Conservation (phyloP, 768 basidiomycete genomes). For the Udeniomyces megalosporus region DNA sequence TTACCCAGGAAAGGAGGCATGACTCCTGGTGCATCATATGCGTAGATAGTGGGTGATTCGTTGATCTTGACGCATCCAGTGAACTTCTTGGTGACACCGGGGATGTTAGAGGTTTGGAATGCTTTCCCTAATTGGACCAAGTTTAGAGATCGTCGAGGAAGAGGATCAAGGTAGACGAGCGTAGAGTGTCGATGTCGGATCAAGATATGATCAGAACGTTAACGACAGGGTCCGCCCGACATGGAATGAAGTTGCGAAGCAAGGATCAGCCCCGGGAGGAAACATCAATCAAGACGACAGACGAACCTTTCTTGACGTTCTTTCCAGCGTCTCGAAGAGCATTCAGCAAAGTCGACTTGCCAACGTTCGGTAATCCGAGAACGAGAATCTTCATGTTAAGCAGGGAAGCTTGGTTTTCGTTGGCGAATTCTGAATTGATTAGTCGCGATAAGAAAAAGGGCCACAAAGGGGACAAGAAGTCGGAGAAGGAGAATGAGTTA, state of each 20-base stretch:
- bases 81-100: slow-evolving; percentile 74
- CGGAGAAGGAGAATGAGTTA: too few relatives aligned
- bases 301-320: slow-evolving; percentile 8
- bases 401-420: background rate
- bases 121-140: slow-evolving; percentile 49
- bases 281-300: too few relatives aligned
- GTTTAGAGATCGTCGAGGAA: background rate
- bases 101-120: slow-evolving; percentile 69
- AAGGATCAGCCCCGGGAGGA: background rate
- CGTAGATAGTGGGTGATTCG: slow-evolving; percentile 62
- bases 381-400: slow-evolving; percentile 15
- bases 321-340: background rate
- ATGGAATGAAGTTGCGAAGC: slow-evolving; percentile 1
- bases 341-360: slow-evolving; percentile 16
- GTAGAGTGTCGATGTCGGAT: background rate
- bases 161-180: background rate
- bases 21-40: slow-evolving; percentile 89
- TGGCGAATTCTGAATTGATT: slow-evolving; percentile 12
- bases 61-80: slow-evolving; percentile 79
- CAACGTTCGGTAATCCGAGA: slow-evolving; percentile 16
- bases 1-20: slow-evolving; percentile 89
- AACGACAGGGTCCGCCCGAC: background rate
- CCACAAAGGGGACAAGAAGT: slow-evolving; percentile 7
- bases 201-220: too few relatives aligned
- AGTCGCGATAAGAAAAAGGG: background rate